Percentiles rank a stretch among this genome's conserved stretches.
These are phyloP conservation scores for Gnaphalium uliginosum DNA, from an alignment of 129 eudicot genomes.

Conservation along the genomic window DNA sequence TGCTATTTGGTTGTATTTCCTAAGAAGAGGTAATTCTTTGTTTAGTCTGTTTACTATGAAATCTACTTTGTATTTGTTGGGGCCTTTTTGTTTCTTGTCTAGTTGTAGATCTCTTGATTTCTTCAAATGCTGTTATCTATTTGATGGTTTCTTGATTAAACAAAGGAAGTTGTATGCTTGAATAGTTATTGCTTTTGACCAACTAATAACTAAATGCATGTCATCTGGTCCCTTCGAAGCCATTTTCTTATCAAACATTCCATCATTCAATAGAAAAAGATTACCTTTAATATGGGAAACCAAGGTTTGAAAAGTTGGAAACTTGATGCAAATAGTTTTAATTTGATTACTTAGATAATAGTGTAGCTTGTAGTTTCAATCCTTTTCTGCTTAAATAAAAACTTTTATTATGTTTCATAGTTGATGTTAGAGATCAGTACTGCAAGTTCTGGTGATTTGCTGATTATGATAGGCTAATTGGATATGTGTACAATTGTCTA, in stretches of 20 bases:
- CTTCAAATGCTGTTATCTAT: neutral
- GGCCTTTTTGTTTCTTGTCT: neutral
- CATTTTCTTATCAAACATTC: neutral
- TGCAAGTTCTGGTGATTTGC: conserved; percentile 15
- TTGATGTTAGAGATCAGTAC: neutral
- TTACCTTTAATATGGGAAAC: neutral
- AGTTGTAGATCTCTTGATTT: neutral
- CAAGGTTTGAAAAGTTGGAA: neutral
- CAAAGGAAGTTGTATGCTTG: neutral
- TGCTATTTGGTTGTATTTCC: neutral
- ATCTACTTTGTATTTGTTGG: conserved; percentile 4
- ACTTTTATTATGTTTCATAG: neutral
- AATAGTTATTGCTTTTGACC: neutral
- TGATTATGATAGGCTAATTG: neutral
- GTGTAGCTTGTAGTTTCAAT: too few relatives aligned
- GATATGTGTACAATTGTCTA: conserved; percentile 4
- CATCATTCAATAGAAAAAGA: neutral
- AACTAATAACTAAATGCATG: conserved; percentile 4
- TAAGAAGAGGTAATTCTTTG: conserved; percentile 1
- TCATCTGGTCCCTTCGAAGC: conserved; percentile 4
- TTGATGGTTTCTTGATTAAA: too few relatives aligned
- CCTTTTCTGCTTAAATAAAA: neutral
- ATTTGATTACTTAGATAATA: neutral
- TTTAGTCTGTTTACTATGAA: conserved; percentile 1
- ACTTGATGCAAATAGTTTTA: neutral